These are phyloP conservation scores for Aspergillus sp. DNA, from an alignment of 2,329 filamentous ascomycete genomes.

Conservation along the genomic window DNA sequence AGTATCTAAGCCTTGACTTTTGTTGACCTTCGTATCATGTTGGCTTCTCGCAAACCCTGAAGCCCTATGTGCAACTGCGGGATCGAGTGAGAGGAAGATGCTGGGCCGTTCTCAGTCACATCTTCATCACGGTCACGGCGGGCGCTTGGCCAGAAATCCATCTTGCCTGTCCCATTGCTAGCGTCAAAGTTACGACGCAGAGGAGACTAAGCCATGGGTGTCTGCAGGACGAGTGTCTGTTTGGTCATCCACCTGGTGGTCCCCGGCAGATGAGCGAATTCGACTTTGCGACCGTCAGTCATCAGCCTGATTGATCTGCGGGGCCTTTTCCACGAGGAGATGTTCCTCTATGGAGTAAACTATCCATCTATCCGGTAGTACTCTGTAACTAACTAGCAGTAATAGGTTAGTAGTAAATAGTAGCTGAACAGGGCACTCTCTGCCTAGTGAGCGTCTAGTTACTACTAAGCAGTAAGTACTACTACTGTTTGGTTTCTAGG, in stretches of 20 bases:
- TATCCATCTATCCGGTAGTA: no score
- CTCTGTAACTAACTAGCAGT: no score
- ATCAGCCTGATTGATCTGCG: background rate
- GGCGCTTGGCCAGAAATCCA: slow-evolving; percentile 7
- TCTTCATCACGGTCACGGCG: background rate
- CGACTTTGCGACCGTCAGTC: background rate
- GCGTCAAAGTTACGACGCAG: background rate
- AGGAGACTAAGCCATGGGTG: background rate
- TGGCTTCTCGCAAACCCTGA: no score
- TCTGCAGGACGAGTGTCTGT: background rate
- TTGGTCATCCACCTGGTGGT: background rate
- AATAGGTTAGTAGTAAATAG: no score
- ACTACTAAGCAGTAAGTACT: no score
- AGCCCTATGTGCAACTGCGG: background rate
- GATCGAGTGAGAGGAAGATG: background rate
- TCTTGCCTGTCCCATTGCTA: background rate
- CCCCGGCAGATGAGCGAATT: background rate
- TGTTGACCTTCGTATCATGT: no score
- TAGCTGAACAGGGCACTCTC: no score
- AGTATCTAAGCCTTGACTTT: no score
- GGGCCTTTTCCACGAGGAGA: background rate
- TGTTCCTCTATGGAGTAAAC: no score
- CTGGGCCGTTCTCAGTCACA: slow-evolving; percentile 2
- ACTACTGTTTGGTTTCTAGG: no score
- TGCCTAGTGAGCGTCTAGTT: no score